Base-by-base conservation (phyloP, 139 green algal genomes). In the Monoraphidium neglectum region DNA sequence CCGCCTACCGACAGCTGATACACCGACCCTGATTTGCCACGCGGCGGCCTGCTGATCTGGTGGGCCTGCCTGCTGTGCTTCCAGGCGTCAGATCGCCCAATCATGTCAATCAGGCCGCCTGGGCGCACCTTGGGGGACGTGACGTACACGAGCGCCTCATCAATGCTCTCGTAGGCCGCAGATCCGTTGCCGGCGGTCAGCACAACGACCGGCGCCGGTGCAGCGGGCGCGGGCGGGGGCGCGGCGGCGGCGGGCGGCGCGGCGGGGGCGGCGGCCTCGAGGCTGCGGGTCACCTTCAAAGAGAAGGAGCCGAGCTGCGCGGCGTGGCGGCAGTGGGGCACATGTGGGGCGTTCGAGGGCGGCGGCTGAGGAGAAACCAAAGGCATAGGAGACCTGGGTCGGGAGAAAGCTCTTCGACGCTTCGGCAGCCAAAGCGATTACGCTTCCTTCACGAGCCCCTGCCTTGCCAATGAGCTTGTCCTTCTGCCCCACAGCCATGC, bases 131-230 rank as follows among this genome's bases (percentile, higher is more conserved):
- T 95, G 12, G 90, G 91, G 0, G 87, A 85, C 6, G 64, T 79
- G 1, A 97, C 77, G 30, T 84, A 85, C 28, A 96, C 77, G 30
- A 95, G 54, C 68, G 80, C 89, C 83, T 96, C 92, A 35, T 96
- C 90, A 35, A 92, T 72, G 23, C 79, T 86, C 70, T 93, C 86
- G 59, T 91, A 80, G 24, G 38, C n/a, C 2, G 33, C 18, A 32
- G 10, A 1, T 26, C 88, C 82, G 35, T 87, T 91, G 43, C 43
- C 43, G 8, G 43, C 43, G 8, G 77, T 66, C 38, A 88, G 80
- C 3, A 87, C 18, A 6, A 85, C 83, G 26, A 49, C 33, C 30
- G 77, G 72, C 28, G 74, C 13, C 32, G 77, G 43, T 3, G 47
- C 16, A 10, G 61, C 35, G 57, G 73, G 35, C 10, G 68, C 74